A percentile compares a stretch with the other conserved stretches of the same genome.
Conservation (phyloP, 108 stramenopile species). For the Nitzschia sp. region DNA sequence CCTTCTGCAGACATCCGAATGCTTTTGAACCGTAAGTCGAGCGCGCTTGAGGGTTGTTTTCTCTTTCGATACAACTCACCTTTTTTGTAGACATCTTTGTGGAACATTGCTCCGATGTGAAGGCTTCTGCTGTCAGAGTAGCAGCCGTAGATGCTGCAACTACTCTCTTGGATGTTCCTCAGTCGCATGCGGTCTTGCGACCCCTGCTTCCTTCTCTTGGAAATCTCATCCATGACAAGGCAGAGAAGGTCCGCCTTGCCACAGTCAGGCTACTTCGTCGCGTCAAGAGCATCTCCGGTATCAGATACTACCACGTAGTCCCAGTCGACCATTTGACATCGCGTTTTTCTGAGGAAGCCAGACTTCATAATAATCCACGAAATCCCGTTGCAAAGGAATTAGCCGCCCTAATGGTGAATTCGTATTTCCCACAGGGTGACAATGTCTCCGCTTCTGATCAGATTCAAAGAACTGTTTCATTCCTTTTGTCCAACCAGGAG, state of each 20-base stretch:
- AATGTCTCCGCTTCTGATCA: constrained; percentile 67
- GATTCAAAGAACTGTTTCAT: constrained; percentile 71
- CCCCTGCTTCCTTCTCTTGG: constrained; percentile 81
- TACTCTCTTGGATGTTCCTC: constrained; percentile 69
- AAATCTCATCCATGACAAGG: constrained; percentile 90
- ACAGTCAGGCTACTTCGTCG: constrained; percentile 78
- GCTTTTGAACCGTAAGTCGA: constrained; percentile 74
- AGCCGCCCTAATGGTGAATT: constrained; percentile 79
- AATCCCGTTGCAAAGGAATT: constrained; percentile 69
- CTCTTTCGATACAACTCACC: neutral
- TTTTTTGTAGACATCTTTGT: constrained; percentile 63
- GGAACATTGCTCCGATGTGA: constrained; percentile 81
- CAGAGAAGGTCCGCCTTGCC: constrained; percentile 82
- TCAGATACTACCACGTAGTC: constrained; percentile 94
- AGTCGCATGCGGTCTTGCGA: constrained; percentile 84
- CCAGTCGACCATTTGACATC: constrained; percentile 81
- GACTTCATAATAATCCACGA: constrained; percentile 38
- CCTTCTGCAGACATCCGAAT: constrained; percentile 69
- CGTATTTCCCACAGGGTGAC: constrained; percentile 84
- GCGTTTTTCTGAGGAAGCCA: constrained; percentile 71
- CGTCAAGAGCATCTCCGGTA: constrained; percentile 73
- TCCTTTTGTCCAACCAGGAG: constrained; percentile 64
- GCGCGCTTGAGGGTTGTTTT: neutral
- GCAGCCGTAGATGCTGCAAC: constrained; percentile 76
- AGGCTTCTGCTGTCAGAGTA: constrained; percentile 78